phyloP scores from a whole-genome alignment of 345 rosid species.

The Mallotus nudiflorus region DNA sequence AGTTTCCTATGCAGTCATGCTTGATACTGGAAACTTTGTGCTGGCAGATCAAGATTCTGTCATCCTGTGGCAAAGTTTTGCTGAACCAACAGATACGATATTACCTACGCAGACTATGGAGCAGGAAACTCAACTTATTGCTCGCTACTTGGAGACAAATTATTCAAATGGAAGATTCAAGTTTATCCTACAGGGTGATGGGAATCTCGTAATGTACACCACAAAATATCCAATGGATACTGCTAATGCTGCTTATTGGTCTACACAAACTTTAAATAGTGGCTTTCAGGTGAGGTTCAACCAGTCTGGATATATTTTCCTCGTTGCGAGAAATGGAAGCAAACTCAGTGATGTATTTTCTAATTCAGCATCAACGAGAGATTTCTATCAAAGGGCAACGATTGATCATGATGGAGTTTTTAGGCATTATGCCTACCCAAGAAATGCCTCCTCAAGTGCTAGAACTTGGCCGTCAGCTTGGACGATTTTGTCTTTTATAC shows the following conservation, averaged over 20 bases:
- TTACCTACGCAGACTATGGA: constrained; percentile 46
- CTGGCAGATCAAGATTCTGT: constrained; percentile 14
- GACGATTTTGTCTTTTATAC: constrained; percentile 26
- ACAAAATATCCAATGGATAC: constrained; percentile 18
- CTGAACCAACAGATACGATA: constrained; percentile 52
- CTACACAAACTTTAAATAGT: neutral
- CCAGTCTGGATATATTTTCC: constrained; percentile 44
- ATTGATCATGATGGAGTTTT: constrained; percentile 62
- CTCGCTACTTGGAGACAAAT: constrained; percentile 31
- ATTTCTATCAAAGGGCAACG: constrained; percentile 44
- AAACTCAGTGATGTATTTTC: constrained; percentile 3
- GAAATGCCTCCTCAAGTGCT: constrained; percentile 5
- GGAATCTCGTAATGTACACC: constrained; percentile 37
- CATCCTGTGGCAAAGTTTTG: constrained; percentile 51
- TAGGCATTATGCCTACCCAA: constrained; percentile 55
- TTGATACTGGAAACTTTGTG: constrained; percentile 57
- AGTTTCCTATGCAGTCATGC: constrained; percentile 44
- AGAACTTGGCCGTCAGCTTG: constrained; percentile 33
- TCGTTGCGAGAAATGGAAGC: constrained; percentile 30
- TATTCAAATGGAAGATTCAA: constrained; percentile 28
- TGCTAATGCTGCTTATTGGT: constrained; percentile 31
- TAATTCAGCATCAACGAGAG: constrained; percentile 1
- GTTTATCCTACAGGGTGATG: constrained; percentile 33
- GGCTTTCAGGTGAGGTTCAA: constrained; percentile 43
- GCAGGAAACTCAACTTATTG: constrained; percentile 12